A percentile compares a stretch with the other conserved stretches of the same genome.
Conservation (phyloP, 2,329 filamentous ascomycete genomes). For the Furcasterigmium sp. region DNA sequence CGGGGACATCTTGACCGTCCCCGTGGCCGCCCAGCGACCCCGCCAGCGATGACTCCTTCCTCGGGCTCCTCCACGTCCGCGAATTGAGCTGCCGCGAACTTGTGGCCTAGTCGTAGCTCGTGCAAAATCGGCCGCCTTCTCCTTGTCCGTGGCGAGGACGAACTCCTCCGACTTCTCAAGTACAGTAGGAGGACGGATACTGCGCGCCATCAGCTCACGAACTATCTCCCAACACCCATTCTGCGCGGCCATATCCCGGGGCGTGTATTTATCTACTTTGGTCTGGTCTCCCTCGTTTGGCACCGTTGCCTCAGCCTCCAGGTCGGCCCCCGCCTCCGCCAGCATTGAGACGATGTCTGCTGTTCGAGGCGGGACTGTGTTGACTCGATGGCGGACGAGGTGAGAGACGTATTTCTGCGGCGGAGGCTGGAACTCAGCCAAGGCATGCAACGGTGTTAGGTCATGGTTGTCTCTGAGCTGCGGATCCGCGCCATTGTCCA, state of each 20-base stretch:
- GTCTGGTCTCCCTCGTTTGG: background rate
- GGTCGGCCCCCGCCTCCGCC: conserved; percentile 12
- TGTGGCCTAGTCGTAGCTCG: background rate
- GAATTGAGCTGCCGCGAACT: no score
- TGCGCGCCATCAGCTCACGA: background rate
- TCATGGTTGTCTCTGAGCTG: background rate
- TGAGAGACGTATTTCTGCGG: no score
- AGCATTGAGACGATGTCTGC: conserved; percentile 10
- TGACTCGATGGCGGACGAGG: no score
- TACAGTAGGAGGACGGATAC: background rate
- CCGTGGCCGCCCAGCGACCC: background rate
- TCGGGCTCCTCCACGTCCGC: background rate
- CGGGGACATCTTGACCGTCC: no score
- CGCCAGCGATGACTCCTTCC: background rate
- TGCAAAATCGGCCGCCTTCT: background rate
- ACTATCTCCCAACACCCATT: background rate
- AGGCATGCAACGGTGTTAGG: background rate
- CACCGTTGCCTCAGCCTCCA: conserved; percentile 9
- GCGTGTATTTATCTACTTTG: background rate
- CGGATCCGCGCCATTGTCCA: background rate
- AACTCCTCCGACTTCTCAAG: background rate
- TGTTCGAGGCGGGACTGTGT: background rate
- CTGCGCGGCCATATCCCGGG: background rate
- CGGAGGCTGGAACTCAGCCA: background rate
- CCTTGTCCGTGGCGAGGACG: background rate